phyloP scores from a whole-genome alignment of 257 asterid species.

The Solanum phureja region DNA sequence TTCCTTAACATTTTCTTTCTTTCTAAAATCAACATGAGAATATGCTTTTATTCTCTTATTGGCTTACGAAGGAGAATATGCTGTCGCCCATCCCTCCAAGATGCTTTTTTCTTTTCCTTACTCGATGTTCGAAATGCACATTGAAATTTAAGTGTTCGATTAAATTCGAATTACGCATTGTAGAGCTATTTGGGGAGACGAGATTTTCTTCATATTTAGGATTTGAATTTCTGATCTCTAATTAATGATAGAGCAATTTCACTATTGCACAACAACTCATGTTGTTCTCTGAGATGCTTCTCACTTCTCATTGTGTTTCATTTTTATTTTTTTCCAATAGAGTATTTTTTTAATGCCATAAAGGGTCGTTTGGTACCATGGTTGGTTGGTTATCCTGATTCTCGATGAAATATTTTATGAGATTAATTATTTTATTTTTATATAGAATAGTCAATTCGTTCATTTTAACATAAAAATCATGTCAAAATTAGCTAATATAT shows the following conservation, averaged over 20 bases:
- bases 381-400: not conserved
- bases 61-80: not conserved
- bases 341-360: too few species aligned
- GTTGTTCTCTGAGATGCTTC: too few species aligned
- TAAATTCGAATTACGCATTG: too few species aligned
- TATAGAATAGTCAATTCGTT: not conserved
- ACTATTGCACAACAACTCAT: too few species aligned
- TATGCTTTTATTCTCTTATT: not conserved
- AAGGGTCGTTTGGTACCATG: not conserved
- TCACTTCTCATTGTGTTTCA: not conserved
- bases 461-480: not conserved
- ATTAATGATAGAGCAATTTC: too few species aligned
- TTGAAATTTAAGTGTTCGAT: rapidly evolving
- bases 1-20: not conserved
- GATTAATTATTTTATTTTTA: too few species aligned
- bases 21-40: not conserved
- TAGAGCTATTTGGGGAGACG: rapidly evolving
- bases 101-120: not conserved
- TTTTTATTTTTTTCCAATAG: too few species aligned
- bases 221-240: too few species aligned
- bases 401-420: too few species aligned
- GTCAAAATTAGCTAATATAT: not conserved
- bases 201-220: too few species aligned
- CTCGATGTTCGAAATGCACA: too few species aligned
- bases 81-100: not conserved